These are phyloP conservation scores for Aspergillus pseudoglaucus DNA, from an alignment of 2,329 filamentous ascomycete genomes.

Conservation along the genomic window DNA sequence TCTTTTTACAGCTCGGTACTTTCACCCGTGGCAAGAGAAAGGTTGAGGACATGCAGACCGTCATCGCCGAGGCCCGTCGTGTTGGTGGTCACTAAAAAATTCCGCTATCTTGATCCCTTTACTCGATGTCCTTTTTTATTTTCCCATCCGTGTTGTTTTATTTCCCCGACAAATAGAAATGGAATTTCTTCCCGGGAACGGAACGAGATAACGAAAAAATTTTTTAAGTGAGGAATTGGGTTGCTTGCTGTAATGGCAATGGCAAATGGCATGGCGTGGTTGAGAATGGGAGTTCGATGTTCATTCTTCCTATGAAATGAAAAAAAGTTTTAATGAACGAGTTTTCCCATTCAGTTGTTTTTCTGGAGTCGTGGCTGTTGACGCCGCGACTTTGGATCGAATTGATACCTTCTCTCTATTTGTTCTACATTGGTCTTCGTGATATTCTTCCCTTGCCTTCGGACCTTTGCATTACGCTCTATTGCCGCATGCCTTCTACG, in stretches of 20 bases:
- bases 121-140: neutral
- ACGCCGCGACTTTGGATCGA: too few relatives aligned
- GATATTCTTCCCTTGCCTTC: too few relatives aligned
- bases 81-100: constrained; percentile 56
- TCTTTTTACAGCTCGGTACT: constrained; percentile 70
- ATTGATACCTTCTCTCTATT: too few relatives aligned
- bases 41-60: constrained; percentile 97
- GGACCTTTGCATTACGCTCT: too few relatives aligned
- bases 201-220: neutral
- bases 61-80: constrained; percentile 93
- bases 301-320: neutral
- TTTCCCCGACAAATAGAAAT: neutral
- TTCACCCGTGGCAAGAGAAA: constrained; percentile 99
- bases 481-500: too few relatives aligned
- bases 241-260: neutral
- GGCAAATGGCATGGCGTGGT: neutral
- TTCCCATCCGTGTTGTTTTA: neutral
- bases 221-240: neutral
- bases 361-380: too few relatives aligned
- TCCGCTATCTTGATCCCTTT: neutral
- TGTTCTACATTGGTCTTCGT: too few relatives aligned
- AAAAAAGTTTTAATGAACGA: neutral
- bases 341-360: too few relatives aligned
- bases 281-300: neutral
- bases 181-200: neutral